Conservation (phyloP, 2,329 filamentous ascomycete genomes). For the Ilyonectria sp. region DNA sequence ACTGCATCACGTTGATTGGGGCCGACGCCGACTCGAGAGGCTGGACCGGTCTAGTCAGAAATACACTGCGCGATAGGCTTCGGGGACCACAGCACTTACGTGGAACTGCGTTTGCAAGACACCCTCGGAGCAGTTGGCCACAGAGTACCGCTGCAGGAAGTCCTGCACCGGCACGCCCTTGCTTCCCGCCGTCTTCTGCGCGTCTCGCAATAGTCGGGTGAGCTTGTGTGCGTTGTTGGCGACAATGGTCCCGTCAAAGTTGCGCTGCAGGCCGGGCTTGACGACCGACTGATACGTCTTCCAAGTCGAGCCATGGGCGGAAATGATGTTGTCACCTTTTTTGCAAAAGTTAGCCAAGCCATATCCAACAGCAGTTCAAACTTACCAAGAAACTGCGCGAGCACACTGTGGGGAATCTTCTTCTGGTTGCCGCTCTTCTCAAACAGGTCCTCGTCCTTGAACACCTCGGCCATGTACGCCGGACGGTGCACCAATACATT, state of each 20-base stretch:
- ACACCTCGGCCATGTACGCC: conserved; percentile 57
- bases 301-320: conserved; percentile 55
- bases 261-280: conserved; percentile 54
- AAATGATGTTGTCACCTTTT: conserved; percentile 57
- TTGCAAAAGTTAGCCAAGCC: too few species aligned
- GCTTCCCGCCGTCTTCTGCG: conserved; percentile 39
- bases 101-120: conserved; percentile 47
- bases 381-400: conserved; percentile 51
- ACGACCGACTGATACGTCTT: conserved; percentile 53
- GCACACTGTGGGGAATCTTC: conserved; percentile 57
- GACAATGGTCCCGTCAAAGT: conserved; percentile 42
- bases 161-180: conserved; percentile 50
- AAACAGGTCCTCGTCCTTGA: conserved; percentile 51
- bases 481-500: conserved; percentile 63
- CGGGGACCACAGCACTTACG: conserved; percentile 29
- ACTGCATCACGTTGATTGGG: conserved; percentile 45
- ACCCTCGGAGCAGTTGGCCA: conserved; percentile 54
- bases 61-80: neutral
- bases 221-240: conserved; percentile 45
- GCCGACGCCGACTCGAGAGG: conserved; percentile 40
- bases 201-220: conserved; percentile 48
- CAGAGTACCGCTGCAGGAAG: conserved; percentile 54
- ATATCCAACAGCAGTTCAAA: too few species aligned
- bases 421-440: conserved; percentile 59
- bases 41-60: conserved; percentile 25